Percentiles rank a stretch among this genome's conserved stretches.
Evolutionary conservation across 2,329 filamentous ascomycete species (phyloP).

Genomic region (Bipolaris sorokiniana): DNA sequence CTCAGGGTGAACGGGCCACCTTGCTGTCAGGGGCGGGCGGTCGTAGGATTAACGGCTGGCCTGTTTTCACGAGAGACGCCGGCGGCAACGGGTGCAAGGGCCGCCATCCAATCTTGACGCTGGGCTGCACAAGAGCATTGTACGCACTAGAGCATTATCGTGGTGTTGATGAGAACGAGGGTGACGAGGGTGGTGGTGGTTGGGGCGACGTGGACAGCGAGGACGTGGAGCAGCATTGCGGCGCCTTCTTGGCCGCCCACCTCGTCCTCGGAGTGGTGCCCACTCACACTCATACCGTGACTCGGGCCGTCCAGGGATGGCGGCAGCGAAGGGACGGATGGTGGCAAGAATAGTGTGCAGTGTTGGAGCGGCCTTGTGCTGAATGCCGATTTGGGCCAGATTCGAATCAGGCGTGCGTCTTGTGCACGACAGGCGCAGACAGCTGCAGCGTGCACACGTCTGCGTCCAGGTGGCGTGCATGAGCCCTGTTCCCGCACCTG

Average conservation of each 20-base stretch:
- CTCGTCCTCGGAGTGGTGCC: no score
- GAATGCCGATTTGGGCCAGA: slow-evolving; percentile 27
- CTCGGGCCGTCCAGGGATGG: slow-evolving; percentile 26
- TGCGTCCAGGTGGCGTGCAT: slow-evolving; percentile 33
- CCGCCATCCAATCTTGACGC: slow-evolving; percentile 17
- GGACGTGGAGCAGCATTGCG: no score
- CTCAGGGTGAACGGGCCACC: slow-evolving; percentile 37
- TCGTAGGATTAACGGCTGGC: slow-evolving; percentile 21
- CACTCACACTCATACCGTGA: slow-evolving; percentile 29
- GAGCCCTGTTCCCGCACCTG: slow-evolving; percentile 34
- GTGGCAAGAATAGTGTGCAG: slow-evolving; percentile 30
- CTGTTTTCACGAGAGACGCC: slow-evolving; percentile 6
- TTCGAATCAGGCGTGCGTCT: slow-evolving; percentile 35
- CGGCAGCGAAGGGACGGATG: slow-evolving; percentile 19
- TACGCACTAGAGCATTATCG: not conserved
- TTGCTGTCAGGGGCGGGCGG: slow-evolving; percentile 36
- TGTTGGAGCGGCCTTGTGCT: slow-evolving; percentile 25
- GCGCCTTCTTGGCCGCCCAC: no score
- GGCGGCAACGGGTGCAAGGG: slow-evolving; percentile 14
- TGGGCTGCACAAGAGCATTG: not conserved
- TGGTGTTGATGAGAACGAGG: not conserved
- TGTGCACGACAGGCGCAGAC: slow-evolving; percentile 32
- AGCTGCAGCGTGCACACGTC: slow-evolving; percentile 31
- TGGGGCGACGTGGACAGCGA: not conserved
- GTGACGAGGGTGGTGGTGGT: not conserved